Base-by-base conservation (phyloP, 257 asterid species). In the Capsicum rhomboideum region DNA sequence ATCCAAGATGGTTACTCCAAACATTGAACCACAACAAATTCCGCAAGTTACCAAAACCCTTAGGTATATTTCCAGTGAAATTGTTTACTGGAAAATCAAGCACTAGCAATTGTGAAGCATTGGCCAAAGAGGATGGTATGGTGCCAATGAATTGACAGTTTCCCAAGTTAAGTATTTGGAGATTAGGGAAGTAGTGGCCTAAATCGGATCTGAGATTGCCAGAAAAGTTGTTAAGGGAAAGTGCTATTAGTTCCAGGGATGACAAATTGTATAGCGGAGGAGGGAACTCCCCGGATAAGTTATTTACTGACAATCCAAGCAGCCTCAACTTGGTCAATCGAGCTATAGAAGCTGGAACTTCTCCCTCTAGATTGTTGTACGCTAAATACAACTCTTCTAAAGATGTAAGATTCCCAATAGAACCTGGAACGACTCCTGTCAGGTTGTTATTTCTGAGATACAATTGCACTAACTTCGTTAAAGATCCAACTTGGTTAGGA, bases 331-430 rank as follows among this genome's bases (percentile, higher is more conserved):
- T 85, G 31, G 53, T 82, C 85, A 89, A 69, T 79, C 23, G 78
- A 20, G 89, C 78, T 31, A 90, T 10, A 53, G 88, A 44, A 21
- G 37, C 88, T 16, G 93, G 91, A 40, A 88, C 77, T 64, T 84
- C 78, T n/a, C 91, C 91, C 44, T 21, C 80, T 80, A 90, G 68
- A 40, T 78, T 9, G 83, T 92, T 92, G 31, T 86, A 86, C 16
- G 92, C 82, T 83, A 92, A 82, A 42, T 87, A 88, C 18, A 90
- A 75, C 87, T 85, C 89, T 54, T 80, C 34, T 9, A 88, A 69
- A 83, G 83, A 86, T 2, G 95, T 83, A 46, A 92, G 89, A 28
- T 92, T 92, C 44, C 93, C 95, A 40, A 90, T 58, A 46, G 93
- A 87, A 64, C 86, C 78, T 10, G 92, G 93, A n/a, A 90, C 34